A percentile compares a stretch with the other conserved stretches of the same genome.
Evolutionary conservation across 768 basidiomycete genomes (phyloP).

Genomic region (Lanmaoa pseudosensibilis): DNA sequence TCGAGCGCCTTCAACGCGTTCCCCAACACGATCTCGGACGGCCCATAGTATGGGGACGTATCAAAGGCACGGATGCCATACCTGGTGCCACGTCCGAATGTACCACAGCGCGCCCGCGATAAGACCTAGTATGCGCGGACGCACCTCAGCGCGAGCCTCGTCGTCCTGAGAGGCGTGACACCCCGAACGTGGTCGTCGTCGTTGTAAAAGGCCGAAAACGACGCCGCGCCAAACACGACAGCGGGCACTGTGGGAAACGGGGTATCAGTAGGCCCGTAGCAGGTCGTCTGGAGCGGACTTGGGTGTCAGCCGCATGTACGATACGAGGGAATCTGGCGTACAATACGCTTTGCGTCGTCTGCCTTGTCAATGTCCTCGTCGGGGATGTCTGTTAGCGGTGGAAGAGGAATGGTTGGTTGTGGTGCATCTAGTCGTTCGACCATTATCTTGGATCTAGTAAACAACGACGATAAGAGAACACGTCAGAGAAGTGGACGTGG

Average conservation of each 20-base stretch:
- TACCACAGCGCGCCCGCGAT: neutral
- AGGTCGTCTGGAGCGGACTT: slow-evolving; percentile 24
- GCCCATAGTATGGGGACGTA: slow-evolving; percentile 78
- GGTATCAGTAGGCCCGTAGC: slow-evolving; percentile 31
- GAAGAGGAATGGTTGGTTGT: slow-evolving; percentile 41
- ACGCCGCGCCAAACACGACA: slow-evolving; percentile 70
- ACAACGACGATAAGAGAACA: neutral
- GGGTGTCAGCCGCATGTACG: slow-evolving; percentile 5
- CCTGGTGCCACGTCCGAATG: slow-evolving; percentile 37
- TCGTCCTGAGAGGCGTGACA: slow-evolving; percentile 58
- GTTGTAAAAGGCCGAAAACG: slow-evolving; percentile 71
- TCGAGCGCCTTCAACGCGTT: slow-evolving; percentile 58
- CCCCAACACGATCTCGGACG: slow-evolving; percentile 77
- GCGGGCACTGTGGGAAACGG: slow-evolving; percentile 40
- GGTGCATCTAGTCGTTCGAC: slow-evolving; percentile 41
- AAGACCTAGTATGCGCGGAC: slow-evolving; percentile 4
- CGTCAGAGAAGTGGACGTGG: too few species aligned
- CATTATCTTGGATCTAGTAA: slow-evolving; percentile 28
- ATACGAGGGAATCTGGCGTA: slow-evolving; percentile 12
- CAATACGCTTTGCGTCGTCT: slow-evolving; percentile 33
- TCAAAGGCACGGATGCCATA: slow-evolving; percentile 84
- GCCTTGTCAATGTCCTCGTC: slow-evolving; percentile 45
- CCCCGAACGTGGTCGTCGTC: slow-evolving; percentile 55
- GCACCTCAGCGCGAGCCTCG: slow-evolving; percentile 76
- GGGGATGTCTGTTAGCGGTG: slow-evolving; percentile 40